Base-by-base conservation (phyloP, 257 asterid genomes). In the Knoxia roxburghii region DNA sequence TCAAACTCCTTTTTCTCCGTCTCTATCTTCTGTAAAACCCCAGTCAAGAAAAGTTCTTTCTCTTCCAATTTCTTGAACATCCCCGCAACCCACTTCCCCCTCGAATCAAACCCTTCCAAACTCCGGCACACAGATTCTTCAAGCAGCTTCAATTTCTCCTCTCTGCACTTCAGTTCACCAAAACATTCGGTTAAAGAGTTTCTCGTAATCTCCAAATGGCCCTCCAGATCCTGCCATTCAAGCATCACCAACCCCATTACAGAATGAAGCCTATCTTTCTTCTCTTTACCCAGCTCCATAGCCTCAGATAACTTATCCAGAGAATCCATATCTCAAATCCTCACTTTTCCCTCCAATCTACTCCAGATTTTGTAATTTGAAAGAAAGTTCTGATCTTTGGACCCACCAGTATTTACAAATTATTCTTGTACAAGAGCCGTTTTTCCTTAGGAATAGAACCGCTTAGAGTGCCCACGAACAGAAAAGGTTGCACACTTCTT, bases 1-100 rank as follows among this genome's bases (percentile, higher is more conserved):
- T 30, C 70, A 40, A 64, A 26, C 41, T 24, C 2, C 11, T 63
- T 27, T 32, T 40, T 24, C 33, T 64, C 75, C 18, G 55, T 39
- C 33, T 71, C 58, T 27, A 71, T n/a, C 48, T 71, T 61, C 33
- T 58, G 46, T 48, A 67, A 55, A 15, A 53, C n/a, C 7, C 69
- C 57, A 17, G 52, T 55, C 15, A 71, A 60, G 70, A 71, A 14
- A 20, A 30, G 52, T 52, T 64, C 71, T 29, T 63, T 61, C 49
- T 72, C 76, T 54, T 64, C 48, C 51, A 72, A n/a, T 60, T 64
- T 64, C 71, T 72, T 68, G 50, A 63, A n/a, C 52, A 50, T 48
- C 63, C 49, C 5, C 59, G 46, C 74, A 21, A 61, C 35, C 27
- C 55, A 70, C 4, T 35, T 24, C 29, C 64, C 35, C 59, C 24